Conservation (phyloP, 2,329 filamentous ascomycete genomes). For the Pseudocercospora fuligena region DNA sequence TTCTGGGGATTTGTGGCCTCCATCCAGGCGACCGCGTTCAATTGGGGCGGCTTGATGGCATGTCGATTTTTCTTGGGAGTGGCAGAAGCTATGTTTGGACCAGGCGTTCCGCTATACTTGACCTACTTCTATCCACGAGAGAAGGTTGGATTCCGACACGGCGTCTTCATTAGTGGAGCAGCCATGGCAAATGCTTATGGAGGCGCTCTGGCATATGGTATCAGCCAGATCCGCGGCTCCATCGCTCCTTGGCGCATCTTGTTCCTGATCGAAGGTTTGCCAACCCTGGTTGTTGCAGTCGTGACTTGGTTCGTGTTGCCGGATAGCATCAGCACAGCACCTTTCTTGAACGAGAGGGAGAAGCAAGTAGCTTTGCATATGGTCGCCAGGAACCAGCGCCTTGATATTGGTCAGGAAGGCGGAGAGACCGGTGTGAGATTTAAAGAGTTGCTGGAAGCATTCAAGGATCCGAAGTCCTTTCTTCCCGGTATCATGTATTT, state of each 20-base stretch:
- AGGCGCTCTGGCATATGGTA: conserved; percentile 66
- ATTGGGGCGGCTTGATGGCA: conserved; percentile 55
- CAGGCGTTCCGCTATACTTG: conserved; percentile 66
- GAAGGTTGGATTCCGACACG: conserved; percentile 61
- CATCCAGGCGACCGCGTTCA: conserved; percentile 51
- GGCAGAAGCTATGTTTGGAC: conserved; percentile 39
- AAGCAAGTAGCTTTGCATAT: conserved; percentile 45
- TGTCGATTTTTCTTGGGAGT: conserved; percentile 55
- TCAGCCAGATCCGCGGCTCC: conserved; percentile 62
- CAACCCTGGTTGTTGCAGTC: conserved; percentile 60
- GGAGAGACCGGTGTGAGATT: conserved; percentile 27
- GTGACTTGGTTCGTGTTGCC: conserved; percentile 57
- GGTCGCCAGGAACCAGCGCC: conserved; percentile 26
- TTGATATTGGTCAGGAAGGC: conserved; percentile 23
- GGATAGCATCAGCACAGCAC: conserved; percentile 52
- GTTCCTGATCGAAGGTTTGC: conserved; percentile 68
- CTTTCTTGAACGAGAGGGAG: conserved; percentile 50
- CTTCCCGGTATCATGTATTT: conserved; percentile 31
- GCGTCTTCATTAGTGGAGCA: conserved; percentile 59
- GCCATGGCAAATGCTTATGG: conserved; percentile 82
- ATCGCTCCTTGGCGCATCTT: conserved; percentile 67
- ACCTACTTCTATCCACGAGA: conserved; percentile 66
- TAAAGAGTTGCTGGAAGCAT: conserved; percentile 26
- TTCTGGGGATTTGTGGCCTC: conserved; percentile 55
- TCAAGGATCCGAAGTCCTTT: conserved; percentile 31